These are phyloP conservation scores for Amaranthus tricolor DNA, from an alignment of 179 eudicot species.

Conservation along the genomic window DNA sequence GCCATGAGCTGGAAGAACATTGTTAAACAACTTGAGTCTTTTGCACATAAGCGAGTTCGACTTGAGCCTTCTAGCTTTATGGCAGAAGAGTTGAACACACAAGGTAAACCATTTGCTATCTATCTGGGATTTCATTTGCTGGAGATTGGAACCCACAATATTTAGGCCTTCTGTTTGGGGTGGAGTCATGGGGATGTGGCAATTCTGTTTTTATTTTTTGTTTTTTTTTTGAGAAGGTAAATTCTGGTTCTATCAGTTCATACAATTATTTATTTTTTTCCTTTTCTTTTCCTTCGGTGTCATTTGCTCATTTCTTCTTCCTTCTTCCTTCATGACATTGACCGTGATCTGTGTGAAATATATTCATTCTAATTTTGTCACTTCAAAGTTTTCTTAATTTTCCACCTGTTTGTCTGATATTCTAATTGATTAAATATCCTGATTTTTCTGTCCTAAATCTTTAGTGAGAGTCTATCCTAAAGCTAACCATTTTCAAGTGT, in stretches of 20 bases:
- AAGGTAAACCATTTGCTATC: slow-evolving; percentile 42
- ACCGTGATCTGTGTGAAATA: not conserved
- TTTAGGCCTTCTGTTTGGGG: not conserved
- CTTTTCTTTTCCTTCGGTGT: not conserved
- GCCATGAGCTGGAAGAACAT: slow-evolving; percentile 86
- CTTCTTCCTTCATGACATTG: not conserved
- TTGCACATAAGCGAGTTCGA: slow-evolving; percentile 58
- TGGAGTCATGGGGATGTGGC: not conserved
- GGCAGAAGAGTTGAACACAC: slow-evolving; percentile 27
- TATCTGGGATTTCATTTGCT: slow-evolving; percentile 1
- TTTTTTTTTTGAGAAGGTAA: not conserved
- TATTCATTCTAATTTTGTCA: not conserved
- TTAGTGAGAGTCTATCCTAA: no score
- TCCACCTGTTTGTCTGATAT: not conserved
- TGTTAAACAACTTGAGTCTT: slow-evolving; percentile 70
- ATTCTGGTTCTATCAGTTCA: no score
- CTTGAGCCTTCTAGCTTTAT: slow-evolving; percentile 39
- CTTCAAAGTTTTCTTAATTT: not conserved
- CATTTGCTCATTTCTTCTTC: not conserved
- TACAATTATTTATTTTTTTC: not conserved
- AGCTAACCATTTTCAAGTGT: no score
- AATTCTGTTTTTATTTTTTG: not conserved
- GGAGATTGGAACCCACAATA: not conserved
- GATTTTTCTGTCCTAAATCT: no score
- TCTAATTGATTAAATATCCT: no score